Evolutionary conservation across 345 rosid species (phyloP), one percentile per base, ranked within the genome.

Genomic region (Eucalyptus melliodora): DNA sequence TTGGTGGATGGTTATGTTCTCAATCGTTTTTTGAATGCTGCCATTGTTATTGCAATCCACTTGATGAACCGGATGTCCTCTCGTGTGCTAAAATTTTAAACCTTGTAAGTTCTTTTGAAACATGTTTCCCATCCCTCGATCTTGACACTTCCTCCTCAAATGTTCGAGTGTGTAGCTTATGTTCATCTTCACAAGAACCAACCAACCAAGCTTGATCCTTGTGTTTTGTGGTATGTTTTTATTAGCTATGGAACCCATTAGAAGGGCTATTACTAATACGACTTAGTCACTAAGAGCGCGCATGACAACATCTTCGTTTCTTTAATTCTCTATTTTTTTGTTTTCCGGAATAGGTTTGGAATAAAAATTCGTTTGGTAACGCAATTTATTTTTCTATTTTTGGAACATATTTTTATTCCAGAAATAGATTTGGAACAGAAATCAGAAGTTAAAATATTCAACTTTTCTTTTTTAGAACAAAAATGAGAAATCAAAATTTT

Each of bases 371-470:
- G 5, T 53, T 53, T 53, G 2, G 2, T 53, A 53, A 53, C 5
- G 4, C 2, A 53, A 53, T 21, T 53, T 53, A 21, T 53, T 2
- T 53, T 53, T 53, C 1, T 53, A 53, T 3, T 53, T 53, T 21
- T 21, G 2, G 1, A 53, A 53, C 0, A 53, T 0, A 53, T 53
- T 51, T 53, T 0, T 21, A 53, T 53, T 21, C 0, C 0, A 19
- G 2, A 53, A 53, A 53, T 53, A 19, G 11, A 53, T 53, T 53
- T 21, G 5, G 26, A 53, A 0, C 0, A 53, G 0, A 21, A 53
- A 53, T 53, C 2, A 53, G 0, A 19, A 53, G 26, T 19, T 53
- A 53, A 53, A 53, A 8, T 19, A 8, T 53, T 53, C 0, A 21
- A 21, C 5, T 53, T 2, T 53, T 19, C 3, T 17, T 50, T 53